phyloP scores from a whole-genome alignment of 306 rosid genomes.

The Trifolium dubium region DNA sequence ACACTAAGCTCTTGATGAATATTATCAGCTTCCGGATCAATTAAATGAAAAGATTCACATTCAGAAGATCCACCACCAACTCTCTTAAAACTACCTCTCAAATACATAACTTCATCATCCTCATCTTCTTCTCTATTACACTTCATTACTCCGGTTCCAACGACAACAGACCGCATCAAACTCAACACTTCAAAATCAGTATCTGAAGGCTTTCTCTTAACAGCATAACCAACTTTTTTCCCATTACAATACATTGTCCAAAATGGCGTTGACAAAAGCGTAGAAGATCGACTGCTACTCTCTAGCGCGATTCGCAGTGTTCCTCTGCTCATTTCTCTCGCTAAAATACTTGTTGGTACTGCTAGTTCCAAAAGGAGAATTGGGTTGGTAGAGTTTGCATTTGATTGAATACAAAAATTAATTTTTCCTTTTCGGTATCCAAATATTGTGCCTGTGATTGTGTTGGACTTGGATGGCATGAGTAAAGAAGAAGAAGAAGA shows the following conservation, averaged over 20 bases:
- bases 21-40: conserved; percentile 64
- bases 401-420: conserved; percentile 60
- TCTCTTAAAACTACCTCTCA: conserved; percentile 75
- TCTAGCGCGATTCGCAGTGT: conserved; percentile 67
- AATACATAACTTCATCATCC: conserved; percentile 60
- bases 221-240: conserved; percentile 69
- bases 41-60: conserved; percentile 81
- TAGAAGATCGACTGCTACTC: conserved; percentile 9
- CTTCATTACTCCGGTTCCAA: conserved; percentile 67
- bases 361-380: conserved; percentile 72
- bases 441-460: conserved; percentile 68
- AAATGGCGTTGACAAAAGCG: conserved; percentile 61
- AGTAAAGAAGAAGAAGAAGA: background rate
- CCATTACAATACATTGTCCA: conserved; percentile 85
- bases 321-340: conserved; percentile 81
- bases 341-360: conserved; percentile 63
- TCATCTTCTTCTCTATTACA: background rate
- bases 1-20: conserved; percentile 77
- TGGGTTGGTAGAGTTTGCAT: conserved; percentile 51
- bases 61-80: conserved; percentile 68
- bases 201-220: conserved; percentile 51
- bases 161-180: conserved; percentile 56
- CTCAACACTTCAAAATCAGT: conserved; percentile 55
- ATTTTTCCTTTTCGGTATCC: conserved; percentile 69
- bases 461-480: conserved; percentile 25